A percentile compares a stretch with the other conserved stretches of the same genome.
Conservation (phyloP, 148 eudicot genomes). For the Cornus controversa region DNA sequence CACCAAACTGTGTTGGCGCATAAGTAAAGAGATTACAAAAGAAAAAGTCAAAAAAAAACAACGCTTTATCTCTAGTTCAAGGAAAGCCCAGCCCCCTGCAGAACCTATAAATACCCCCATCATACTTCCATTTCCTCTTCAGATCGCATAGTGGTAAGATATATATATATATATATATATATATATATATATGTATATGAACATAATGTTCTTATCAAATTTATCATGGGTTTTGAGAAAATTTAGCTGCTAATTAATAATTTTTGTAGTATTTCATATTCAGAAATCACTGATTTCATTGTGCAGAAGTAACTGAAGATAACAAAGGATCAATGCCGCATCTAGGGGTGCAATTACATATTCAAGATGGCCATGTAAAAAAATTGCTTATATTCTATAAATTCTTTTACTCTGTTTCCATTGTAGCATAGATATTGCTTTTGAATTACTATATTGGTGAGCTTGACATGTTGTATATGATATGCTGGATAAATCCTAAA, state of each 20-base stretch:
- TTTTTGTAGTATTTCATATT: background rate
- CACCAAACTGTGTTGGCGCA: conserved; percentile 26
- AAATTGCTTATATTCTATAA: background rate
- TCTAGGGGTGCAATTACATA: conserved; percentile 45
- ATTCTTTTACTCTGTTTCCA: background rate
- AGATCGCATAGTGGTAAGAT: background rate
- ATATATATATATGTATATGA: background rate
- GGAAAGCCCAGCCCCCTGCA: conserved; percentile 7
- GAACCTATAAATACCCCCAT: background rate
- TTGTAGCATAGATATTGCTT: background rate
- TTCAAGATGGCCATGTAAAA: conserved; percentile 69
- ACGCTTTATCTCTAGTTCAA: conserved; percentile 38
- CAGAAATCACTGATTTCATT: background rate
- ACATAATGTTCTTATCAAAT: background rate
- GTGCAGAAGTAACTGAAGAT: conserved; percentile 5
- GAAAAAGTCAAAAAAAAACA: conserved; percentile 7
- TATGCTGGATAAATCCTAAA: background rate
- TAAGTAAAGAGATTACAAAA: conserved; percentile 31
- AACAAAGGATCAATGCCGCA: conserved; percentile 44
- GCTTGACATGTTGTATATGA: background rate
- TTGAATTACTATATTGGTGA: background rate
- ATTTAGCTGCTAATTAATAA: background rate
- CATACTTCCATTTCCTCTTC: background rate
- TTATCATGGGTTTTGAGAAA: background rate
- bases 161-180: no score